These are phyloP conservation scores for Ceratocystis diversiconidia DNA, from an alignment of 2,329 filamentous ascomycete species.

Conservation along the genomic window DNA sequence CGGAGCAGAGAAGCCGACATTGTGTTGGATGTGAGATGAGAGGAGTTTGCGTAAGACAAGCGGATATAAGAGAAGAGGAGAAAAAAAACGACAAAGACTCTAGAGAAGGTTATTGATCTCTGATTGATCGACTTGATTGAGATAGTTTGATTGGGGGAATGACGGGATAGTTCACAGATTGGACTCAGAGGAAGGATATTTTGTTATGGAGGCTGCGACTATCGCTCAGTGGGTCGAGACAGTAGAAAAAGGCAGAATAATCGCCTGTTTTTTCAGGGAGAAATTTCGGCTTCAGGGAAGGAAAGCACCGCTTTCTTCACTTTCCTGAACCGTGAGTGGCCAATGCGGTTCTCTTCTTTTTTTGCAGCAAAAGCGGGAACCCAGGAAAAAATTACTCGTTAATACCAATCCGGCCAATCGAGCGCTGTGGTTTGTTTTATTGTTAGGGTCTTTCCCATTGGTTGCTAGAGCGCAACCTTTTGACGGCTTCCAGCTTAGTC, in stretches of 20 bases:
- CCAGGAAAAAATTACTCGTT: constrained; percentile 13
- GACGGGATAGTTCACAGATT: constrained; percentile 5
- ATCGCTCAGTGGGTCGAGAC: constrained; percentile 12
- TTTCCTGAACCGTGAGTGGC: constrained; percentile 10
- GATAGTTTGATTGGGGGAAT: constrained; percentile 7
- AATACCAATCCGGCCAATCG: constrained; percentile 10
- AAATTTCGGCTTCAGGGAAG: constrained; percentile 10
- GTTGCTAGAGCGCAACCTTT: constrained; percentile 10
- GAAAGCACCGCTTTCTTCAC: constrained; percentile 13
- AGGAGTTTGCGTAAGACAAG: background rate
- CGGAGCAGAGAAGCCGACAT: constrained; percentile 61
- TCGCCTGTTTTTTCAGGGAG: constrained; percentile 18
- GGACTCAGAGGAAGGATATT: constrained; percentile 8
- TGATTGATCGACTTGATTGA: constrained; percentile 10
- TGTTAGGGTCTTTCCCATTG: background rate
- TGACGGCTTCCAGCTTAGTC: constrained; percentile 11
- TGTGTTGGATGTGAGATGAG: constrained; percentile 20
- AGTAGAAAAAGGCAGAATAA: background rate
- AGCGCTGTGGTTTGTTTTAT: constrained; percentile 12
- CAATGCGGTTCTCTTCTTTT: constrained; percentile 14
- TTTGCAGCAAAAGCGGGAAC: constrained; percentile 15
- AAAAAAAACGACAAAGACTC: constrained; percentile 21
- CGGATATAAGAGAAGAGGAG: background rate
- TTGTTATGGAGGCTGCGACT: constrained; percentile 13
- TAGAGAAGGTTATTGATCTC: constrained; percentile 21